These are phyloP conservation scores for Fusarium luffae DNA, from an alignment of 2,329 filamentous ascomycete species.

Conservation along the genomic window DNA sequence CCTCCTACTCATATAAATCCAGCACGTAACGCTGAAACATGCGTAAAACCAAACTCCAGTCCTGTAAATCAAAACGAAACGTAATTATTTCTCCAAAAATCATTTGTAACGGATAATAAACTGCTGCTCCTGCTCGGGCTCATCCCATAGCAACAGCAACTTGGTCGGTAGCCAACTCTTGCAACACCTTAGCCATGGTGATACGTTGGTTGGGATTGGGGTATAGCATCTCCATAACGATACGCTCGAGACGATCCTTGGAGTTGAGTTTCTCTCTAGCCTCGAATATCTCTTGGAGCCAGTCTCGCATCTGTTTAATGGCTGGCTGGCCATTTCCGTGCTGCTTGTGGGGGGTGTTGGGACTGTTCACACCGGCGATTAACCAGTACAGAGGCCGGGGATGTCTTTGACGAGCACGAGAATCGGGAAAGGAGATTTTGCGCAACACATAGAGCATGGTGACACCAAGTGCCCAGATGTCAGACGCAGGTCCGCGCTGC, in stretches of 20 bases:
- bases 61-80: slow-evolving; percentile 24
- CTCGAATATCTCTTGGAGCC: slow-evolving; percentile 65
- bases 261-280: slow-evolving; percentile 59
- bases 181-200: slow-evolving; percentile 63
- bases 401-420: slow-evolving; percentile 59
- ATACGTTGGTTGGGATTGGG: slow-evolving; percentile 64
- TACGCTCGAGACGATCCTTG: slow-evolving; percentile 61
- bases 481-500: slow-evolving; percentile 64
- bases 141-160: slow-evolving; percentile 19
- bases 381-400: slow-evolving; percentile 66
- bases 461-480: slow-evolving; percentile 70
- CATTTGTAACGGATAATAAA: slow-evolving; percentile 21
- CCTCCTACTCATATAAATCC: slow-evolving; percentile 29
- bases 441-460: slow-evolving; percentile 70
- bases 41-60: slow-evolving; percentile 22
- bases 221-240: slow-evolving; percentile 65
- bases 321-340: slow-evolving; percentile 56
- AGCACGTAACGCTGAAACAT: slow-evolving; percentile 17
- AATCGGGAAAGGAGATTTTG: slow-evolving; percentile 67
- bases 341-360: slow-evolving; percentile 47
- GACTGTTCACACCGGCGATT: slow-evolving; percentile 66
- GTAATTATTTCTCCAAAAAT: slow-evolving; percentile 7
- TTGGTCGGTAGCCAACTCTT: slow-evolving; percentile 54
- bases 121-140: neutral
- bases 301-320: slow-evolving; percentile 65